These are phyloP conservation scores for Mentha longifolia DNA, from an alignment of 257 asterid genomes.

Conservation along the genomic window DNA sequence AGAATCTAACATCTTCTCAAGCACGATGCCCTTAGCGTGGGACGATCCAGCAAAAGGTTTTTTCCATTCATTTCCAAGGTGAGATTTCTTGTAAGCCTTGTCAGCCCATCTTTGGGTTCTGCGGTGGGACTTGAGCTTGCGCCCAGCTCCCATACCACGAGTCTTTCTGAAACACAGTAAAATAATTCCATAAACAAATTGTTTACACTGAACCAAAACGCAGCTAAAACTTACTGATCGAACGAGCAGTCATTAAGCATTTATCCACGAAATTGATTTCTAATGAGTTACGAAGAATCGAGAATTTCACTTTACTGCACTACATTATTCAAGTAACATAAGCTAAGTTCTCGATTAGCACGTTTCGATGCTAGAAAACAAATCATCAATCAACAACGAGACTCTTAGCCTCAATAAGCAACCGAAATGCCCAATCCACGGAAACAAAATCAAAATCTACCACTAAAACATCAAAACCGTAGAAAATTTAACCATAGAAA, in stretches of 20 bases:
- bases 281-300: neutral
- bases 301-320: neutral
- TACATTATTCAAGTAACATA: neutral
- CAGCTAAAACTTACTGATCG: neutral
- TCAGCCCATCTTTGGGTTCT: constrained; percentile 70
- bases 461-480: neutral
- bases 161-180: constrained; percentile 49
- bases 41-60: constrained; percentile 79
- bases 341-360: neutral
- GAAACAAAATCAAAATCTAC: neutral
- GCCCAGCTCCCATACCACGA: constrained; percentile 81
- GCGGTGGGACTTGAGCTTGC: constrained; percentile 71
- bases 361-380: neutral
- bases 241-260: neutral
- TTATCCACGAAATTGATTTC: neutral
- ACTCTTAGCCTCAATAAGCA: neutral
- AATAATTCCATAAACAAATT: neutral
- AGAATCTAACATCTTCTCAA: constrained; percentile 58
- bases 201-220: neutral
- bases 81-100: constrained; percentile 69
- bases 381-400: neutral
- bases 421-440: neutral
- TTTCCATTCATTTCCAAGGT: constrained; percentile 76
- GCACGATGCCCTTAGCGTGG: constrained; percentile 77
- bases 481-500: neutral